Evolutionary conservation across 352 stramenopile species (phyloP).

Genomic region (Phytophthora tubulina): DNA sequence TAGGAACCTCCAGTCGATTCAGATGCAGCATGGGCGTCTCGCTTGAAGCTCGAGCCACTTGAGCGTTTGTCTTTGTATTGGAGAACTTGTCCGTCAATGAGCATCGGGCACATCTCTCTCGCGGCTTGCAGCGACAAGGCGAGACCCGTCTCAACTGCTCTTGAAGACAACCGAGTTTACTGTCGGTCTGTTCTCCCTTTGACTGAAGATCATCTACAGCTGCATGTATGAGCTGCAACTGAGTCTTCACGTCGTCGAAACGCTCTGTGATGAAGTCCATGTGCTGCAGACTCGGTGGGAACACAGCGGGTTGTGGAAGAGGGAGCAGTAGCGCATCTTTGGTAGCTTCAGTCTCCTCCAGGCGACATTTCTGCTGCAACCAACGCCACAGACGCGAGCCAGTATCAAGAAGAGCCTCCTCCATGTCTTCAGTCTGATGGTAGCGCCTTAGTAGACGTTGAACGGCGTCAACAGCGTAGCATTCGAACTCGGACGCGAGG

Average conservation of each 20-base stretch:
- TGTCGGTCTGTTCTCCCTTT: constrained; percentile 9
- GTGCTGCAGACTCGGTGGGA: constrained; percentile 11
- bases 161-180: constrained; percentile 12
- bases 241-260: constrained; percentile 34
- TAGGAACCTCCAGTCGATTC: constrained; percentile 30
- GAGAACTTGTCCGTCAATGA: background rate
- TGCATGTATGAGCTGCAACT: constrained; percentile 37
- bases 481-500: constrained; percentile 19
- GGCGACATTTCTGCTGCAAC: constrained; percentile 16
- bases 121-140: constrained; percentile 11
- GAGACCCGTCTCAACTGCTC: constrained; percentile 12
- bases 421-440: background rate
- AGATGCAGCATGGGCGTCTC: constrained; percentile 7
- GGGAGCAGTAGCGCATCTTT: constrained; percentile 14
- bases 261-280: constrained; percentile 21
- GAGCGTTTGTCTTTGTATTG: background rate
- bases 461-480: background rate
- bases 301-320: background rate
- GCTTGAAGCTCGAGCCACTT: background rate
- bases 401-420: background rate
- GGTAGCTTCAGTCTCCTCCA: background rate
- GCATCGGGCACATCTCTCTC: background rate
- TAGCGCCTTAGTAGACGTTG: background rate
- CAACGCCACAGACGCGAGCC: constrained; percentile 10
- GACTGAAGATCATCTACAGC: constrained; percentile 24